Evolutionary conservation across 805 yeast species (phyloP), one percentile per base, ranked within the genome.

Genomic region (Starmerella apicola): DNA sequence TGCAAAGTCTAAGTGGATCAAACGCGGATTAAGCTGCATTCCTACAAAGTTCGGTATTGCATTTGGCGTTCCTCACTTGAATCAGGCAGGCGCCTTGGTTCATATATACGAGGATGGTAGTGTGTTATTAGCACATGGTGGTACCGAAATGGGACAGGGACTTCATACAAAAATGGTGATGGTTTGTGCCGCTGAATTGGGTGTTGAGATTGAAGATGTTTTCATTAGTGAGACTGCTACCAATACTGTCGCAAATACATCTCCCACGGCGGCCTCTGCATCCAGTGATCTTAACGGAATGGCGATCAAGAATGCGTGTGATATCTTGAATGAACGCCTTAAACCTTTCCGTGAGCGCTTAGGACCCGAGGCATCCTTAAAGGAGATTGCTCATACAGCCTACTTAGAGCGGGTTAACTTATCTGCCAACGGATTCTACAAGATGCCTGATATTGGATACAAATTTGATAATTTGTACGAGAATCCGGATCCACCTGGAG

Each of bases 91-190:
- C 33, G 72, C 72, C 2, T 51, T 67, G 25, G 61, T 67, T 8
- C 68, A 67, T 41, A 65, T 67, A 23, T 67, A 67, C 43, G 58
- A 56, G 31, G 72, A 67, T 49, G 72, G 72, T 1, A 64, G 70
- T n/a, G 59, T 67, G 9, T 49, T 68, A 13, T 53, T 67, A 13
- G 55, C 71, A 13, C 70, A 66, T 34, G 72, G 72, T 35, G 72
- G 72, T 39, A 67, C 67, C 10, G 72, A 67, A 41, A 67, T 67
- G 59, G 72, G 72, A 15, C 72, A 67, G 50, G 72, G 72, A 16
- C 49, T 67, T 30, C 61, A 64, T 37, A 68, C 72, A 9, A 67
- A 68, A 47, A 67, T 68, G 72, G 59, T 62, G 7, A 67, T 66
- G 70, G 53, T 68, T 28, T 65, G 66, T 16, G 71, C 72, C 1